These are phyloP conservation scores for Aureoboletus auriporus DNA, from an alignment of 768 basidiomycete genomes.

Conservation along the genomic window DNA sequence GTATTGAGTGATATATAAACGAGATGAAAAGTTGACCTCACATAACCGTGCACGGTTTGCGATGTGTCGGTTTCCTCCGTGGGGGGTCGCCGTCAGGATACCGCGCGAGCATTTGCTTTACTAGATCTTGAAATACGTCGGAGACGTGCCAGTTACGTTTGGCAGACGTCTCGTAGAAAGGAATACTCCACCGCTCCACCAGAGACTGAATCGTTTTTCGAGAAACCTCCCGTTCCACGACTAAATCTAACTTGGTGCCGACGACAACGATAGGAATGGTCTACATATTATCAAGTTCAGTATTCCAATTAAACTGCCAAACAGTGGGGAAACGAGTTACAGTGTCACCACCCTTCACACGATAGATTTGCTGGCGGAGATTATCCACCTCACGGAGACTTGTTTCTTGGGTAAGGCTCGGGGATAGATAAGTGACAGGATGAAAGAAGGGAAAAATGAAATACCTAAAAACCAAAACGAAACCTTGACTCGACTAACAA, in stretches of 20 bases:
- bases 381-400: slow-evolving; percentile 77
- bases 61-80: slow-evolving; percentile 28
- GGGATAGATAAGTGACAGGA: neutral
- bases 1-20: slow-evolving; percentile 7
- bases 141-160: slow-evolving; percentile 78
- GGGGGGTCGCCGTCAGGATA: slow-evolving; percentile 46
- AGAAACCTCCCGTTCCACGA: slow-evolving; percentile 76
- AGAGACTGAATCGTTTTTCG: slow-evolving; percentile 59
- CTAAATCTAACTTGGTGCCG: slow-evolving; percentile 81
- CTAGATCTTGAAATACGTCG: slow-evolving; percentile 75
- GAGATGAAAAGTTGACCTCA: slow-evolving; percentile 18
- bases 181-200: slow-evolving; percentile 63
- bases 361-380: slow-evolving; percentile 76
- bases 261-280: slow-evolving; percentile 79
- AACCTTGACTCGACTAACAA: slow-evolving; percentile 63
- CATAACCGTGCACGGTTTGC: slow-evolving; percentile 36
- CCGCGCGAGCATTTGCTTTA: slow-evolving; percentile 66
- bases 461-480: slow-evolving; percentile 80
- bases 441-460: neutral
- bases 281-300: slow-evolving; percentile 30
- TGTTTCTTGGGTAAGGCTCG: slow-evolving; percentile 76
- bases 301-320: neutral
- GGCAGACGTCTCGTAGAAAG: slow-evolving; percentile 85
- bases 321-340: slow-evolving; percentile 33
- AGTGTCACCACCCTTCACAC: slow-evolving; percentile 68